Conservation (phyloP, 192 early-diverging fungal species). For the Backusella luteola region DNA sequence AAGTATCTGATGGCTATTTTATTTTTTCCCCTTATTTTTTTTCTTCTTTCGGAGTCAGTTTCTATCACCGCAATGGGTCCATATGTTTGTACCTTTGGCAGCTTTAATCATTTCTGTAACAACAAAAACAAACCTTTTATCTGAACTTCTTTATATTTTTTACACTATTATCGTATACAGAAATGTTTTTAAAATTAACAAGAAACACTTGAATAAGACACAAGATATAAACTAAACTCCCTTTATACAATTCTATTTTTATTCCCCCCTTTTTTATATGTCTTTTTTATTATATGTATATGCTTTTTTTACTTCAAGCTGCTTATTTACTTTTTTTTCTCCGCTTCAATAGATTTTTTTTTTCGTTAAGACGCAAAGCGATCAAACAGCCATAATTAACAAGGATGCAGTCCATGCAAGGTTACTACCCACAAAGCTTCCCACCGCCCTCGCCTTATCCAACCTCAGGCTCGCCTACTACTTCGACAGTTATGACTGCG, state of each 20-base stretch:
- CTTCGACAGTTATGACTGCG: constrained; percentile 1
- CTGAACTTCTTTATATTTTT: not conserved
- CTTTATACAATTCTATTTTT: constrained; percentile 1
- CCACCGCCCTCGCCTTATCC: constrained; percentile 13
- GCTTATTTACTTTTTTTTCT: not conserved
- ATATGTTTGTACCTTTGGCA: not conserved
- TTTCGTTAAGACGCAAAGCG: not conserved
- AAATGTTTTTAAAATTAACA: not conserved
- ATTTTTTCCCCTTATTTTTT: not conserved
- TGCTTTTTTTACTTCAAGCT: not conserved
- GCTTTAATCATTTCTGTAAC: not conserved
- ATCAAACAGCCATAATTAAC: not conserved
- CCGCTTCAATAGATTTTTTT: not conserved
- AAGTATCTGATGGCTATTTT: not conserved
- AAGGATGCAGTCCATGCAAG: not conserved
- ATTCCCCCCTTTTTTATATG: not conserved
- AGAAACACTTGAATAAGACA: not conserved
- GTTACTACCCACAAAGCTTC: constrained; percentile 8
- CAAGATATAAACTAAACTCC: not conserved
- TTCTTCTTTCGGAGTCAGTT: constrained; percentile 11
- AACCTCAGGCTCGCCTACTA: constrained; percentile 2
- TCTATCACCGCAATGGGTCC: constrained; percentile 3
- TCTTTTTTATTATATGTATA: not conserved
- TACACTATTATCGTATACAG: too few species aligned
- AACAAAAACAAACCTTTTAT: not conserved